Percentiles rank a stretch among this genome's conserved stretches.
These are phyloP conservation scores for Exophiala phaeomuriformis DNA, from an alignment of 2,329 filamentous ascomycete species.

Conservation along the genomic window DNA sequence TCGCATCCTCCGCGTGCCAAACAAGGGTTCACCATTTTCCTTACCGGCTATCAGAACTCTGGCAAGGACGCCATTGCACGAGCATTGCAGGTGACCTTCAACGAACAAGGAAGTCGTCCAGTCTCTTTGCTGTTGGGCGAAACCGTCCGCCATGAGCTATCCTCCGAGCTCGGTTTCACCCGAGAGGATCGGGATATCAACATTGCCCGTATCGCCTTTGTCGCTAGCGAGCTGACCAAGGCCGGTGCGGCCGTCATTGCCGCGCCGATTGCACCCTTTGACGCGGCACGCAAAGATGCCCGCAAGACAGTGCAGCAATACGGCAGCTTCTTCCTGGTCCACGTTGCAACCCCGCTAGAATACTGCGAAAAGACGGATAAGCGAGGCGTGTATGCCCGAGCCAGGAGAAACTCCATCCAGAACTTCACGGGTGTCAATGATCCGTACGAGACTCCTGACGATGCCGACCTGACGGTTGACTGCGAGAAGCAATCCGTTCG, in stretches of 20 bases:
- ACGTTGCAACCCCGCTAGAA: conserved; percentile 88
- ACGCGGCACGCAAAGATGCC: conserved; percentile 66
- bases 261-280: conserved; percentile 90
- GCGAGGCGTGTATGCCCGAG: conserved; percentile 77
- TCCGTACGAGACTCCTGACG: conserved; percentile 78
- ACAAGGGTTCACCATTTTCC: conserved; percentile 97
- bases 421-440: conserved; percentile 98
- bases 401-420: conserved; percentile 84
- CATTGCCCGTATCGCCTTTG: conserved; percentile 92
- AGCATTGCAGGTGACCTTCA: conserved; percentile 90
- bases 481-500: conserved; percentile 78
- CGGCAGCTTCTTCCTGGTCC: conserved; percentile 88
- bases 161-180: conserved; percentile 90
- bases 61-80: conserved; percentile 96
- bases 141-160: conserved; percentile 87
- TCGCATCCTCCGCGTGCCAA: conserved; percentile 84
- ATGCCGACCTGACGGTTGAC: conserved; percentile 79
- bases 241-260: conserved; percentile 92
- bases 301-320: conserved; percentile 79
- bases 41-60: conserved; percentile 92
- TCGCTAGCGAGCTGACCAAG: conserved; percentile 87
- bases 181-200: conserved; percentile 88
- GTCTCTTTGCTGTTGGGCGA: conserved; percentile 93
- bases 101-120: conserved; percentile 92
- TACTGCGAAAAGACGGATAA: conserved; percentile 93